phyloP scores from a whole-genome alignment of 192 early-diverging fungal genomes.

The Coemansia sp. region DNA sequence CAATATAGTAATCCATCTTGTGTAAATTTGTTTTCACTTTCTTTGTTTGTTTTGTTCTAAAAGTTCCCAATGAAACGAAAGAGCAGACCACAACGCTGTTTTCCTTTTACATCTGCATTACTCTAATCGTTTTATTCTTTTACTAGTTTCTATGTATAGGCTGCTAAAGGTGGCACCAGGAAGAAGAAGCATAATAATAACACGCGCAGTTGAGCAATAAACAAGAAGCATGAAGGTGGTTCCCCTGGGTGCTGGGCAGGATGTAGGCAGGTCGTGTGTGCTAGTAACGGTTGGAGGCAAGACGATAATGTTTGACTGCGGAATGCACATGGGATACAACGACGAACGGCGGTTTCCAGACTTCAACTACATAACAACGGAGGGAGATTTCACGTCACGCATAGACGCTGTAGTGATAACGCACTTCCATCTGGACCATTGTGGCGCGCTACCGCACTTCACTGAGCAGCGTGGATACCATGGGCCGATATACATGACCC shows the following conservation, averaged over 20 bases:
- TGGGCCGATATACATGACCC: constrained; percentile 98
- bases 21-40: too few species aligned
- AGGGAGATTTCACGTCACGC: constrained; percentile 75
- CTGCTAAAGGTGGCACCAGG: too few species aligned
- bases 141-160: neutral
- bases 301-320: constrained; percentile 92
- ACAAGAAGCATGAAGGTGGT: constrained; percentile 54
- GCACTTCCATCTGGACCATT: constrained; percentile 99
- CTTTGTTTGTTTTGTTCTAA: neutral
- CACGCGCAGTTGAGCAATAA: neutral
- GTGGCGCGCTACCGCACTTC: constrained; percentile 94
- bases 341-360: constrained; percentile 94
- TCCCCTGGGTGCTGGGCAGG: constrained; percentile 79
- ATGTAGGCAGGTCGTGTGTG: constrained; percentile 83
- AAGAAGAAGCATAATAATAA: too few species aligned
- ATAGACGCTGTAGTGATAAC: constrained; percentile 93
- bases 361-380: constrained; percentile 87
- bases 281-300: constrained; percentile 75
- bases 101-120: neutral
- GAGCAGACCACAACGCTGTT: too few species aligned
- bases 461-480: constrained; percentile 94
- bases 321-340: constrained; percentile 94
- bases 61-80: too few species aligned
- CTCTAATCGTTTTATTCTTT: neutral
- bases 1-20: too few species aligned